Evolutionary conservation across 2,329 filamentous ascomycete species (phyloP).

Genomic region (Curvularia hawaiiensis): DNA sequence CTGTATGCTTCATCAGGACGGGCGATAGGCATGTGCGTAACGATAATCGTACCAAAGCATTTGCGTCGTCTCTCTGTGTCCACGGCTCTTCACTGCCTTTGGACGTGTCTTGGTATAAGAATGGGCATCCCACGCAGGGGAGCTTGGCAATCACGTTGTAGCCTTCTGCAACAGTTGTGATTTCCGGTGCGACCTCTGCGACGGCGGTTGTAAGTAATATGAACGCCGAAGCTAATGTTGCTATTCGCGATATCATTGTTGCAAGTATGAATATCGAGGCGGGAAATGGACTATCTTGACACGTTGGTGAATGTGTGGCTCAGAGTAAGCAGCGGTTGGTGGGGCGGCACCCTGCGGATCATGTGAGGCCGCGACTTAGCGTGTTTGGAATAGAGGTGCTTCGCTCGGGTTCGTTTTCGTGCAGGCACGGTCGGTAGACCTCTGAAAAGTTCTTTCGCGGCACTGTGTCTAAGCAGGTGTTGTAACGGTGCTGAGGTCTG

Average conservation of each 20-base stretch:
- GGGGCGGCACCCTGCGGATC: conserved; percentile 13
- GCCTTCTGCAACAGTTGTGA: conserved; percentile 38
- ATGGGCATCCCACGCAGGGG: conserved; percentile 42
- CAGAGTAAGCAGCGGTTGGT: conserved; percentile 13
- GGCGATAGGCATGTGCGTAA: background rate
- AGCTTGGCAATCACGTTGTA: conserved; percentile 42
- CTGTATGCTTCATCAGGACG: conserved; percentile 7
- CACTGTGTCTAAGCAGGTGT: background rate
- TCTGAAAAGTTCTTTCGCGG: background rate
- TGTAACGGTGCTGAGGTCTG: background rate
- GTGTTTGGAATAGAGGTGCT: conserved; percentile 7
- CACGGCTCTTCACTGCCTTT: conserved; percentile 32
- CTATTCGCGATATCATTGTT: conserved; percentile 26
- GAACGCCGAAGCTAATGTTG: conserved; percentile 1
- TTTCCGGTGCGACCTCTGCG: conserved; percentile 35
- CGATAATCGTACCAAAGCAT: conserved; percentile 28
- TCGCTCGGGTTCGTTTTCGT: background rate
- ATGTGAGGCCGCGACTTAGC: conserved; percentile 19
- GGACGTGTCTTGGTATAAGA: conserved; percentile 39
- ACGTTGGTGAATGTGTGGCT: conserved; percentile 15
- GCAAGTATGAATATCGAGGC: background rate
- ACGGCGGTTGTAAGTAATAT: conserved; percentile 7
- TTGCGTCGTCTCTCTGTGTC: conserved; percentile 32
- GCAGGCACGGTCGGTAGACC: too few species aligned
- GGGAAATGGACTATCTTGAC: conserved; percentile 11